phyloP scores from a whole-genome alignment of 2,329 filamentous ascomycete species.

The Fusarium tanahbumbuense region DNA sequence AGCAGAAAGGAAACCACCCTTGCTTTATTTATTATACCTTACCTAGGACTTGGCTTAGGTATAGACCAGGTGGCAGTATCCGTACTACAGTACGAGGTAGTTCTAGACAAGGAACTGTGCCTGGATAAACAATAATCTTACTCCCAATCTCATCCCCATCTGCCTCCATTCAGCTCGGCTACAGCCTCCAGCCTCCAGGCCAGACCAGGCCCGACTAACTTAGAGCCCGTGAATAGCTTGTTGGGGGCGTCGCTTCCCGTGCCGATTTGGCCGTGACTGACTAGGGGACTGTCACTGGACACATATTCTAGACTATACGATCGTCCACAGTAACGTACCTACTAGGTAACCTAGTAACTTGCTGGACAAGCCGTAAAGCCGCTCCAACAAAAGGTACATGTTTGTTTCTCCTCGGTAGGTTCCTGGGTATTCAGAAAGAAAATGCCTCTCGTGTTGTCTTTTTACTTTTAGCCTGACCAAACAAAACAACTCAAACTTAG shows the following conservation, averaged over 20 bases:
- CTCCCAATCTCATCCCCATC: neutral
- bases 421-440: neutral
- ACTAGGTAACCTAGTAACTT: too few species aligned
- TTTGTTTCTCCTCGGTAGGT: neutral
- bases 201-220: conserved; percentile 4
- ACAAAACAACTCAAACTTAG: neutral
- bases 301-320: conserved; percentile 23
- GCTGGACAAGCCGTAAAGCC: neutral
- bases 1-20: neutral
- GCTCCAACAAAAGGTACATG: conserved; percentile 4
- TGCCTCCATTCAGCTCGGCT: neutral
- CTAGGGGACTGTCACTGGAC: conserved; percentile 16
- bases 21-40: neutral
- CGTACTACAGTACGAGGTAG: neutral
- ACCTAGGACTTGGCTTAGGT: neutral
- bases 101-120: neutral
- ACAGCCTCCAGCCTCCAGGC: neutral
- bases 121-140: neutral
- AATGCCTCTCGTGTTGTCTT: conserved; percentile 14
- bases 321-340: neutral
- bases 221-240: conserved; percentile 20
- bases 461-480: conserved; percentile 19
- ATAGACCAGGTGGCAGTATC: neutral
- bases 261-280: conserved; percentile 34
- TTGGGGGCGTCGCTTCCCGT: conserved; percentile 34